Base-by-base conservation (phyloP, 257 asterid species). In the Ilex aquifolium region DNA sequence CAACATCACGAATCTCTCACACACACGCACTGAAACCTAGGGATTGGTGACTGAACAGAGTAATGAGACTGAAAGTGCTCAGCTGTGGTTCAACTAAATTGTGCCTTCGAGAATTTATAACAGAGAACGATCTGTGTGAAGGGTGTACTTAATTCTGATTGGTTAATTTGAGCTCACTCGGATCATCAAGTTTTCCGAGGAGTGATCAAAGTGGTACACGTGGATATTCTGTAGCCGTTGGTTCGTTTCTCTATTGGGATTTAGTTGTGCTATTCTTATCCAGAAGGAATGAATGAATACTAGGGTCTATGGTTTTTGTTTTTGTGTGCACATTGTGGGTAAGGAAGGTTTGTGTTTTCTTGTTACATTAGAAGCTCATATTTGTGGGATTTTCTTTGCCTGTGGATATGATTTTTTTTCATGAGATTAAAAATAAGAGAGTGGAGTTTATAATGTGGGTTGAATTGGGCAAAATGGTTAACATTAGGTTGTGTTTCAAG, bases 301-400 rank as follows among this genome's bases (percentile, higher is more conserved):
- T 2, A 52, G 62, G 66, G 17, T 7, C 6, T 21, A 6, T 14
- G 36, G 54, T 55, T 57, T 21, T 44, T 17, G 50, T 10, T 5
- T 61, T 58, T 42, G 58, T 48, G 13, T n/a, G 49, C 8, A 6
- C 10, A 2, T 36, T 17, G 40, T 32, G 55, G 44, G 57, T 32
- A 27, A 9, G 13, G 57, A 52, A 5, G 27, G 63, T 32, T 67
- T 83, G 93, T 84, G 80, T 78, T 84, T 86, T 77, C 73, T 74
- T 42, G 32, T 32, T 50, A 17, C 11, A 65, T 67, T 68, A 36
- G 48, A 16, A 51, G 29, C 53, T 61, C 21, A 50, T 32, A 60
- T 64, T 44, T 49, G 6, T 32, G 4, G 3, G 31, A 42, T 21
- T 55, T 66, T 31, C 40, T 13, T 32, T 48, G 29, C 29, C 65